Evolutionary conservation across 345 rosid species (phyloP).

Genomic region (Nasturtium officinale): DNA sequence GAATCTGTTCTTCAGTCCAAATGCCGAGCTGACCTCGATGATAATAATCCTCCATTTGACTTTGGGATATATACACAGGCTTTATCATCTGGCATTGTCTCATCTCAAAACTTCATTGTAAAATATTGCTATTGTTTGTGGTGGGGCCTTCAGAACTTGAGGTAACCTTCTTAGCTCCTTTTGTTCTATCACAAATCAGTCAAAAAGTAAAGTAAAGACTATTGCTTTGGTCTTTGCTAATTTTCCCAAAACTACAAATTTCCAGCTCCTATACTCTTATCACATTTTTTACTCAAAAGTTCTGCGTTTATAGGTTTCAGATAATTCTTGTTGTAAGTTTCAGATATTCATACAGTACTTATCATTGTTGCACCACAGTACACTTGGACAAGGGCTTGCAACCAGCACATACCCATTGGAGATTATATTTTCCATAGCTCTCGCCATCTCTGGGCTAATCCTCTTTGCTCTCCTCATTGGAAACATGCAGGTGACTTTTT

Average conservation of each 20-base stretch:
- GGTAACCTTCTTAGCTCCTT: constrained; percentile 46
- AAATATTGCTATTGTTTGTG: constrained; percentile 85
- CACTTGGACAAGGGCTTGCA: constrained; percentile 93
- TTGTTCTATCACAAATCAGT: constrained; percentile 3
- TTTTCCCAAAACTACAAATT: not conserved
- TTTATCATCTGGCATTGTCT: constrained; percentile 65
- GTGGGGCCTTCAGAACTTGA: constrained; percentile 98
- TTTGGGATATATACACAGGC: constrained; percentile 73
- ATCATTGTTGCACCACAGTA: constrained; percentile 57
- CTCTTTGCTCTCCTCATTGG: constrained; percentile 96
- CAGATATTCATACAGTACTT: not conserved
- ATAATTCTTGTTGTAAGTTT: not conserved
- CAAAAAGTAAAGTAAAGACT: not conserved
- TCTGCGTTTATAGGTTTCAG: constrained; percentile 15
- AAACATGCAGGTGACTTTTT: constrained; percentile 87
- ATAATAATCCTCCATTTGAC: constrained; percentile 57
- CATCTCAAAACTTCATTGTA: constrained; percentile 64
- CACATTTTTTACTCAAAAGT: not conserved
- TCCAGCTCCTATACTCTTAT: not conserved
- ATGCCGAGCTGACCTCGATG: constrained; percentile 47
- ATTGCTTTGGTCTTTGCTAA: constrained; percentile 1
- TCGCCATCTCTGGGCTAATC: constrained; percentile 82
- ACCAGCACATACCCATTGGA: constrained; percentile 90
- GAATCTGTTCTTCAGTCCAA: constrained; percentile 38
- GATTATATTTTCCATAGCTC: constrained; percentile 72